Evolutionary conservation across 164 flowering plant species (phyloP), one percentile per base, ranked within the genome.

Genomic region (Tinospora cordifolia): DNA sequence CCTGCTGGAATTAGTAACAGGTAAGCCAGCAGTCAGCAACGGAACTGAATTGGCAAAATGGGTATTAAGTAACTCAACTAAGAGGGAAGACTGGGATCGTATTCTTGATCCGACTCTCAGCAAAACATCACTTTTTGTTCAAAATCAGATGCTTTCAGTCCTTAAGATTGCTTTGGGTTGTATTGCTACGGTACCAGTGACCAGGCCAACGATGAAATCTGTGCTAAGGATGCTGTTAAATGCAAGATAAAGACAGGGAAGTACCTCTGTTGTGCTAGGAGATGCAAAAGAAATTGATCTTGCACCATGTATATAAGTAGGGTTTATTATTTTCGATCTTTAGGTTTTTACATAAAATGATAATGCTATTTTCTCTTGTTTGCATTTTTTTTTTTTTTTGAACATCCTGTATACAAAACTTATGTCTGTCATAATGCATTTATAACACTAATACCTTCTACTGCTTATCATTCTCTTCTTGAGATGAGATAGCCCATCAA

Each of bases 201-300:
- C 83, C 62, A 83, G 96, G 81, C 96, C 91, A 22, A 87, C 82
- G 74, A 84, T 86, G 84, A 85, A 83, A 76, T 84, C 77, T 39
- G 89, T 85, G 65, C 80, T 86, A 17, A 75, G 83, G 39, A 84
- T 90, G 96, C 85, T 90, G 41, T 77, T 87, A 9, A 85, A 85
- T 72, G 88, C 90, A 41, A 83, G 84, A 78, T 86, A 63, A 73
- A 40, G 26, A 19, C 47, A 3, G 57, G 57, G 34, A 14, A 66
- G 68, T 65, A 65, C 15, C 68, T 21, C 27, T 26, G 25, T 41
- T 66, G 51, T 8, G 19, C 59, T 11, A 51, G 59, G 47, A 44
- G 14, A 44, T 14, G 47, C 14, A 44, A 54, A 54, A 3, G 21
- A 54, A 54, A 3, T 54, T 54, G 59, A 54, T 21, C 21, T 4